These are phyloP conservation scores for Verruconis gallopava DNA, from an alignment of 2,329 filamentous ascomycete species.

Conservation along the genomic window DNA sequence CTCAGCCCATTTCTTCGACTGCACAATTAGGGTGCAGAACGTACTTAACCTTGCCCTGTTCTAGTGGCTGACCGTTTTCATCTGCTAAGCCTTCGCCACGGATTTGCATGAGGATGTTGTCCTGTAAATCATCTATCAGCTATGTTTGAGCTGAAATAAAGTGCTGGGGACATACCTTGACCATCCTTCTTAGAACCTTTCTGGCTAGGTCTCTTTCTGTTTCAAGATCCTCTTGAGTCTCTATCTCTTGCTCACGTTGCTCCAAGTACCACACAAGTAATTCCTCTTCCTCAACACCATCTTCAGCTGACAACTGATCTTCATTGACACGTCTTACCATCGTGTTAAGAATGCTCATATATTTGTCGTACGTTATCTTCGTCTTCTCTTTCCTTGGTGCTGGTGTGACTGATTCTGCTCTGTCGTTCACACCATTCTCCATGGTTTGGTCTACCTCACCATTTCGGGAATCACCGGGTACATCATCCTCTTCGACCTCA, in stretches of 20 bases:
- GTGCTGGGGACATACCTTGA: slow-evolving; percentile 54
- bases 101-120: slow-evolving; percentile 46
- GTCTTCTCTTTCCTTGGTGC: slow-evolving; percentile 47
- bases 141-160: slow-evolving; percentile 5
- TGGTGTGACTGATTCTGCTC: slow-evolving; percentile 28
- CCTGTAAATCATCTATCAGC: slow-evolving; percentile 25
- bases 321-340: slow-evolving; percentile 73
- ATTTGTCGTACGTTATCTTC: slow-evolving; percentile 92
- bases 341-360: slow-evolving; percentile 77
- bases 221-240: slow-evolving; percentile 69
- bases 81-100: slow-evolving; percentile 83
- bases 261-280: slow-evolving; percentile 85
- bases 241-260: slow-evolving; percentile 71
- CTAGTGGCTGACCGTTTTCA: slow-evolving; percentile 48
- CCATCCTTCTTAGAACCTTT: slow-evolving; percentile 90
- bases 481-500: slow-evolving; percentile 71
- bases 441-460: slow-evolving; percentile 26
- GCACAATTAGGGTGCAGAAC: slow-evolving; percentile 91
- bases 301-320: slow-evolving; percentile 54
- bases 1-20: slow-evolving; percentile 47
- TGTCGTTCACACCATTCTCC: slow-evolving; percentile 12
- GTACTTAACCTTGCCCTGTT: slow-evolving; percentile 52
- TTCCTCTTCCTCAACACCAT: slow-evolving; percentile 74
- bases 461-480: slow-evolving; percentile 37
- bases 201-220: slow-evolving; percentile 57